Conservation (phyloP, 106 monocot species). For the Dendrobium officinale region DNA sequence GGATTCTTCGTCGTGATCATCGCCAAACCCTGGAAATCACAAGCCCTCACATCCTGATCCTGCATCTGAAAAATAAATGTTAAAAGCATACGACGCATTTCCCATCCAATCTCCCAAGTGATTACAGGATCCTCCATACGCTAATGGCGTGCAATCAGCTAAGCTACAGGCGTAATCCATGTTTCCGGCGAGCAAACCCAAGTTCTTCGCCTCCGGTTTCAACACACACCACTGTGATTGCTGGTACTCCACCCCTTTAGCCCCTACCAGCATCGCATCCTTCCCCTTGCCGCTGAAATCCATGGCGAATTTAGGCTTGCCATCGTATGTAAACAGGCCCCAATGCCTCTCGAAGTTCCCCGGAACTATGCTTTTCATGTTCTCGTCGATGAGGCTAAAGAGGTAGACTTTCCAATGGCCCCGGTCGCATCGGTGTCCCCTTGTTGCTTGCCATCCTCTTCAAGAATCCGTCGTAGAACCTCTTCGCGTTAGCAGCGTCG, state of each 20-base stretch:
- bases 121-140: conserved; percentile 32
- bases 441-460: conserved; percentile 37
- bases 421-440: conserved; percentile 60
- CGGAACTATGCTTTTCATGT: conserved; percentile 70
- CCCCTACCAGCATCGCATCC: conserved; percentile 21
- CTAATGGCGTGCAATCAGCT: conserved; percentile 57
- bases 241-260: conserved; percentile 48
- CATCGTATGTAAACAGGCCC: conserved; percentile 79
- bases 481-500: conserved; percentile 14
- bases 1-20: conserved; percentile 38
- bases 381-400: conserved; percentile 79
- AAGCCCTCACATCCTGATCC: conserved; percentile 80
- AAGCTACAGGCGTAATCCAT: conserved; percentile 59
- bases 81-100: conserved; percentile 59
- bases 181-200: conserved; percentile 16
- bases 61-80: conserved; percentile 70
- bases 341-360: conserved; percentile 94
- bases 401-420: conserved; percentile 57
- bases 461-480: conserved; percentile 58
- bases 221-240: conserved; percentile 47
- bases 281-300: conserved; percentile 51
- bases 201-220: conserved; percentile 13
- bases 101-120: conserved; percentile 7
- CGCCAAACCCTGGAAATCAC: conserved; percentile 56
- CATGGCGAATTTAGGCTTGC: conserved; percentile 74